These are phyloP conservation scores for Xylariales sp. DNA, from an alignment of 2,329 filamentous ascomycete genomes.

Conservation along the genomic window DNA sequence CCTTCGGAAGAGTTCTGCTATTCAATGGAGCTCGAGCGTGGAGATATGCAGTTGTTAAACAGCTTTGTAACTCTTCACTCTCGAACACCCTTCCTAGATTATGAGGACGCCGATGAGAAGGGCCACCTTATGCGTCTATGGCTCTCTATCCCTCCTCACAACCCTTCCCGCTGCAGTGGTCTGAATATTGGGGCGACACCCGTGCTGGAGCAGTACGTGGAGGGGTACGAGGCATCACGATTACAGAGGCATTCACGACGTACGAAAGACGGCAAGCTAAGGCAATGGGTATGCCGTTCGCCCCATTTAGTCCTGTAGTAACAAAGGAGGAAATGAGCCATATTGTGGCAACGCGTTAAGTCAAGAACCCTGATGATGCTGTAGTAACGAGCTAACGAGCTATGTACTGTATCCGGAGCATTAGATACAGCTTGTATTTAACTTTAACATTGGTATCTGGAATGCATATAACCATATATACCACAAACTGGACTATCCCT, in stretches of 20 bases:
- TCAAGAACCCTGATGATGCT: too few relatives aligned
- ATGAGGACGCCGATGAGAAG: conserved; percentile 8
- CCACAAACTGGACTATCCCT: too few relatives aligned
- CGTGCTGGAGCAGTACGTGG: conserved; percentile 5
- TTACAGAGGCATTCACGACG: conserved; percentile 4
- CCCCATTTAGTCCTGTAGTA: conserved; percentile 4
- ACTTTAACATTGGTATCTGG: too few relatives aligned
- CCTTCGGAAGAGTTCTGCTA: conserved; percentile 10
- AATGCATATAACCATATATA: too few relatives aligned
- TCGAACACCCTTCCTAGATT: conserved; percentile 9
- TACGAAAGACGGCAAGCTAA: conserved; percentile 7
- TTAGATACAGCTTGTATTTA: too few relatives aligned
- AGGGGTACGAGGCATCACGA: conserved; percentile 2
- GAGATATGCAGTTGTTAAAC: conserved; percentile 11
- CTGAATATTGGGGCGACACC: conserved; percentile 12
- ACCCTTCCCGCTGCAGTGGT: conserved; percentile 6
- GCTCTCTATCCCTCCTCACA: conserved; percentile 10
- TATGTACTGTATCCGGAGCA: too few relatives aligned
- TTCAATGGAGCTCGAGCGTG: conserved; percentile 10
- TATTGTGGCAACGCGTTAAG: too few relatives aligned
- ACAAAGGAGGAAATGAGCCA: too few relatives aligned
- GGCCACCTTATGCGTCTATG: conserved; percentile 12
- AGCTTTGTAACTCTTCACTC: conserved; percentile 12
- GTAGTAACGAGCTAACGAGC: too few relatives aligned
- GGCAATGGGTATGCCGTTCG: conserved; percentile 6